Conservation (phyloP, 1,284 basidiomycete genomes). For the Neolentinus lepideus region DNA sequence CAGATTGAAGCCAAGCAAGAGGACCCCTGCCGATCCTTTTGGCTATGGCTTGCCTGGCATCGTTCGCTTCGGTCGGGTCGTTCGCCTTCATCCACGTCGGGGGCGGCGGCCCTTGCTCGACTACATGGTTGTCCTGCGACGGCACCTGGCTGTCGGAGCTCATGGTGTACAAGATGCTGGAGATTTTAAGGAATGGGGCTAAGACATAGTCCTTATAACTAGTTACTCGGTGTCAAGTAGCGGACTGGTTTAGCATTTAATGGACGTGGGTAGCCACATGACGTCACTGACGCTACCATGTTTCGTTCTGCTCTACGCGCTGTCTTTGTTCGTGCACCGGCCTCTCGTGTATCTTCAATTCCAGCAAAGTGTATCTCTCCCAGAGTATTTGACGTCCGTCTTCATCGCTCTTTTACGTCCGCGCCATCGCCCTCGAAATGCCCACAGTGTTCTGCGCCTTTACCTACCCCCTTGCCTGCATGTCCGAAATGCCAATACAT, state of each 20-base stretch:
- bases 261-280: constrained; percentile 13
- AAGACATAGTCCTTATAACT: neutral
- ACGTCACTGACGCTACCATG: constrained; percentile 20
- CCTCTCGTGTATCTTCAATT: neutral
- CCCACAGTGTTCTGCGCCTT: constrained; percentile 47
- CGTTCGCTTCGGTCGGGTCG: constrained; percentile 30
- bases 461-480: constrained; percentile 59
- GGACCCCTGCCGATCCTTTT: neutral
- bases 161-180: constrained; percentile 3
- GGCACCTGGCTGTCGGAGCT: constrained; percentile 3
- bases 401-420: neutral
- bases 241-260: neutral
- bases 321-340: neutral
- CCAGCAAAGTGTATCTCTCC: neutral
- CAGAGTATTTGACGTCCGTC: neutral
- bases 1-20: neutral
- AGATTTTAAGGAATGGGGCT: constrained; percentile 2
- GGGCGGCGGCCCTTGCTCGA: constrained; percentile 10
- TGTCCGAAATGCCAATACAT: constrained; percentile 65
- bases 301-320: constrained; percentile 11
- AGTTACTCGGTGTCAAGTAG: neutral
- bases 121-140: no score
- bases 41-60: constrained; percentile 24
- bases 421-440: constrained; percentile 26
- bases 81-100: constrained; percentile 23